phyloP scores from a whole-genome alignment of 768 basidiomycete genomes.

The Lactifluus rugatus region DNA sequence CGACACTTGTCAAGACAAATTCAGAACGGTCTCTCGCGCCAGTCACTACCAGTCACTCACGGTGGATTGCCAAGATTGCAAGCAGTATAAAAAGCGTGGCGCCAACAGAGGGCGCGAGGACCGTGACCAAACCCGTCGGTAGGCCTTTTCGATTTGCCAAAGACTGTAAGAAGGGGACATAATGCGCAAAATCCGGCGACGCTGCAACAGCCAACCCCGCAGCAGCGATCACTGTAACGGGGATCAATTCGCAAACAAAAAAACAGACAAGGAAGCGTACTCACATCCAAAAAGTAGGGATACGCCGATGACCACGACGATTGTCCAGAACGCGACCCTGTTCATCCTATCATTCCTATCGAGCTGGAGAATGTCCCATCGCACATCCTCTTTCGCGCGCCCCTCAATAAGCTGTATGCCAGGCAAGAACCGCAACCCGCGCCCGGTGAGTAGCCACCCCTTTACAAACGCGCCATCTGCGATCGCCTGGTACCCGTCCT shows the following conservation, averaged over 20 bases:
- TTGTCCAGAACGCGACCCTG: slow-evolving; percentile 45
- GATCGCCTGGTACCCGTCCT: slow-evolving; percentile 58
- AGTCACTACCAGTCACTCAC: slow-evolving; percentile 33
- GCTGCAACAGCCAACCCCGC: slow-evolving; percentile 55
- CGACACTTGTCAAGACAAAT: slow-evolving; percentile 8
- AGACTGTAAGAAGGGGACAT: slow-evolving; percentile 51
- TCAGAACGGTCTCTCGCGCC: background rate
- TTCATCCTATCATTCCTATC: slow-evolving; percentile 40
- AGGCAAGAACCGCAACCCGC: slow-evolving; percentile 52
- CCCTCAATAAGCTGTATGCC: slow-evolving; percentile 67
- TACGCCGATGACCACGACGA: slow-evolving; percentile 40
- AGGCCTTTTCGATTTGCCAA: slow-evolving; percentile 41
- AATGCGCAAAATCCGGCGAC: slow-evolving; percentile 68
- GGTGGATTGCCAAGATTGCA: slow-evolving; percentile 42
- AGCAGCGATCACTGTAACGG: slow-evolving; percentile 58
- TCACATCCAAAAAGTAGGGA: slow-evolving; percentile 52
- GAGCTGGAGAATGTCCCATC: slow-evolving; percentile 66
- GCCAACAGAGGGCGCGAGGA: slow-evolving; percentile 57
- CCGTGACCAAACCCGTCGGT: slow-evolving; percentile 54
- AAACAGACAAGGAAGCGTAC: slow-evolving; percentile 26
- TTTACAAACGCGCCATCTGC: slow-evolving; percentile 59
- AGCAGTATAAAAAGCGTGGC: slow-evolving; percentile 49
- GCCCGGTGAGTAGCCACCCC: slow-evolving; percentile 72
- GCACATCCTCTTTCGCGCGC: slow-evolving; percentile 70
- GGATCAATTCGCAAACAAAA: background rate